Conservation (phyloP, 1,139 yeast species). For the Blastobotrys niveus region DNA sequence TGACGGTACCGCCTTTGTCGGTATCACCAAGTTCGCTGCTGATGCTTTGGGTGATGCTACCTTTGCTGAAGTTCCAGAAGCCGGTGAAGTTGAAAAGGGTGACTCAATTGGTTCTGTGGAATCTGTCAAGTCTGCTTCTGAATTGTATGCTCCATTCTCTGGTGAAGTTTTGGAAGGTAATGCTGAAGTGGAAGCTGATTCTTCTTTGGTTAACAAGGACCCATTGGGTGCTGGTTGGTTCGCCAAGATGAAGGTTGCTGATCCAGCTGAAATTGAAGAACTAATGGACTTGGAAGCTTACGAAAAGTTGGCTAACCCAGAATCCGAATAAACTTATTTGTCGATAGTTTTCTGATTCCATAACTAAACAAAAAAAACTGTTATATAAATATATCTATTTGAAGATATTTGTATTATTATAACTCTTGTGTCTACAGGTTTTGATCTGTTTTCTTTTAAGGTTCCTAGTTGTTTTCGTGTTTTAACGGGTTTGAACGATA, state of each 20-base stretch:
- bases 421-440: too few relatives aligned
- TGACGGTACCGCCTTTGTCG: conserved; percentile 72
- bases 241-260: conserved; percentile 59
- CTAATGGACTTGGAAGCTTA: conserved; percentile 56
- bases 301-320: conserved; percentile 57
- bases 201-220: conserved; percentile 75
- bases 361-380: too few relatives aligned
- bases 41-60: conserved; percentile 99
- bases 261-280: conserved; percentile 39
- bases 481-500: too few relatives aligned
- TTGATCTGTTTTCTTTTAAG: too few relatives aligned
- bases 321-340: conserved; percentile 12
- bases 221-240: conserved; percentile 96
- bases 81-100: conserved; percentile 64
- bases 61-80: conserved; percentile 82
- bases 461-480: too few relatives aligned
- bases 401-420: too few relatives aligned
- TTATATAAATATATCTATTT: too few relatives aligned
- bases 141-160: conserved; percentile 80
- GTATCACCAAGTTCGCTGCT: conserved; percentile 92
- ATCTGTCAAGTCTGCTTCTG: conserved; percentile 90
- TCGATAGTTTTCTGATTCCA: too few relatives aligned
- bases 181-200: conserved; percentile 56
- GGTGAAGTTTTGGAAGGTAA: conserved; percentile 77
- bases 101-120: conserved; percentile 92